Percentiles rank a stretch among this genome's conserved stretches.
Conservation (phyloP, 371 early-diverging fungal genomes). For the Mortierella sp. region DNA sequence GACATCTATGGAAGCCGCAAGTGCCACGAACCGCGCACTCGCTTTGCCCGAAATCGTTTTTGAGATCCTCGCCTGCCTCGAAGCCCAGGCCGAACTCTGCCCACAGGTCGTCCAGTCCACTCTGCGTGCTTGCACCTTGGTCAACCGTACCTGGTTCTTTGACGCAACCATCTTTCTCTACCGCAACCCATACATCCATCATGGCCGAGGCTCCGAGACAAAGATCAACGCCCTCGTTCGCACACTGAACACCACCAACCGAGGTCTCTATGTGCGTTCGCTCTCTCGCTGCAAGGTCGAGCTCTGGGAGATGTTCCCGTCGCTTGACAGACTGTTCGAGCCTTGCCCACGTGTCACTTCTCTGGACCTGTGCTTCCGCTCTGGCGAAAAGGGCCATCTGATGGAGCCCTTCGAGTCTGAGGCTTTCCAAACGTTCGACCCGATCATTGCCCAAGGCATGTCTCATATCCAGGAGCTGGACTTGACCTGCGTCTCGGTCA, state of each 20-base stretch:
- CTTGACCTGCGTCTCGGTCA: conserved; percentile 41
- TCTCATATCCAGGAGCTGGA: conserved; percentile 42
- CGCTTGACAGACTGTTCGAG: conserved; percentile 32
- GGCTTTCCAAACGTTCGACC: conserved; percentile 31
- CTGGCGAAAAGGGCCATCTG: conserved; percentile 39
- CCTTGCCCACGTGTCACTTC: conserved; percentile 43
- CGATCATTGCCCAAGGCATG: conserved; percentile 29
- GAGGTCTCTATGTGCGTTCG: conserved; percentile 47
- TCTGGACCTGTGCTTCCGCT: conserved; percentile 46
- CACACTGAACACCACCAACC: conserved; percentile 43
- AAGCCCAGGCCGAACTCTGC: conserved; percentile 41
- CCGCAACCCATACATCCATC: conserved; percentile 39
- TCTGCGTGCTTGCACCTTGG: conserved; percentile 49
- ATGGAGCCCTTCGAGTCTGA: conserved; percentile 47
- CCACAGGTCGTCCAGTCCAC: conserved; percentile 41
- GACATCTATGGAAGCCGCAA: conserved; percentile 1
- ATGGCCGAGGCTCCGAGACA: conserved; percentile 38
- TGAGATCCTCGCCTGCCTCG: conserved; percentile 50
- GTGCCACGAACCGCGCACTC: conserved; percentile 43
- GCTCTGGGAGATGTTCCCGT: conserved; percentile 50
- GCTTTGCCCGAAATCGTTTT: conserved; percentile 51
- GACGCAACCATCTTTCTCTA: conserved; percentile 51
- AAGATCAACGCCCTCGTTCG: conserved; percentile 41
- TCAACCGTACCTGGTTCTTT: conserved; percentile 52
- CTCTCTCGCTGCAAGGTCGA: conserved; percentile 50